Base-by-base conservation (phyloP, 495 filamentous ascomycete genomes). In the Oidiodendron maius region DNA sequence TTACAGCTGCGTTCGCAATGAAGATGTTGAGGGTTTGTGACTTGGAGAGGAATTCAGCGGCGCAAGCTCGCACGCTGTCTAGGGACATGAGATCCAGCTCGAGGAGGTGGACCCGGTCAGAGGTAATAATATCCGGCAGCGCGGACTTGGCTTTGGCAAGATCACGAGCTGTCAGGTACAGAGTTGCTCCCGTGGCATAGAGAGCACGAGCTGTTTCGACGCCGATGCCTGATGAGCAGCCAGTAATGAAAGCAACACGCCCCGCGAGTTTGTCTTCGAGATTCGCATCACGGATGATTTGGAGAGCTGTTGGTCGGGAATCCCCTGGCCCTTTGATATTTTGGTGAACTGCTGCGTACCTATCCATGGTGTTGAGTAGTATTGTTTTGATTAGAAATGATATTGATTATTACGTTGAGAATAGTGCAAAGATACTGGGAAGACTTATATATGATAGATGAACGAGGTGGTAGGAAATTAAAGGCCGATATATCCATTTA, bases 1-100 rank as follows among this genome's bases (percentile, higher is more conserved):
- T 77, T 35, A 78, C 66, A 24, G 82, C 79, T 0, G 81, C 80
- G 48, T 84, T 85, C 60, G 74, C 71, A 34, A 83, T 66, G 8
- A 87, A 64, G 25, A 74, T 50, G 43, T 83, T 71, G 4, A 83
- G 35, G 3, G 17, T 30, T 3, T 41, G 46, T 5, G 13, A 40
- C 44, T 53, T 47, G 1, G 18, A 30, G 15, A 61, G 48, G 34
- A 65, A 58, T 0, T 56, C 57, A 9, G 43, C 39, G 2, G 61
- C 68, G 2, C 57, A 59, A 0, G 20, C 20, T 15, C 59, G 51
- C n/a, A 69, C 55, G 3, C 61, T 66, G 6, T 44, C 42, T n/a
- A 69, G 47, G 1, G 59, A 63, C 28, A 23, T 48, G 10, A 63
- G 44, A 36, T 72, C 67, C 44, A 74, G 56, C 39, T 66, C 39